Evolutionary conservation across 139 green algal species (phyloP).

Genomic region (Microglena sp.): DNA sequence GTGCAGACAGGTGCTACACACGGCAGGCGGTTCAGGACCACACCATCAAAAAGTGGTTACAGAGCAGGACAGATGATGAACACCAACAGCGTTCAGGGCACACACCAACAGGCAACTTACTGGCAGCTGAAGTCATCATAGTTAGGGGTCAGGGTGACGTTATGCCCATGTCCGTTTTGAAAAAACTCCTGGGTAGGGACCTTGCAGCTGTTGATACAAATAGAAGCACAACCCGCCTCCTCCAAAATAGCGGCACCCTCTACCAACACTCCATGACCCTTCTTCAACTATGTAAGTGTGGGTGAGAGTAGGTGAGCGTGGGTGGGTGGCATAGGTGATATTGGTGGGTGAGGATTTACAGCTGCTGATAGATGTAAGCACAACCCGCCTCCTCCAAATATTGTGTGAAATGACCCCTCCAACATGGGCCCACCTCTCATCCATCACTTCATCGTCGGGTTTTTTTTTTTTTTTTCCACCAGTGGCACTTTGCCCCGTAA

Average conservation of each 20-base stretch:
- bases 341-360: too few relatives aligned
- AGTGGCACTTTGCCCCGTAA: too few relatives aligned
- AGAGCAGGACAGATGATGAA: too few relatives aligned
- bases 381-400: too few relatives aligned
- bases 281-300: conserved; percentile 13
- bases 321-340: background rate
- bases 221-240: conserved; percentile 62
- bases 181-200: conserved; percentile 72
- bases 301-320: background rate
- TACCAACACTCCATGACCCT: conserved; percentile 62
- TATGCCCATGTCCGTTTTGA: conserved; percentile 71
- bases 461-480: too few relatives aligned
- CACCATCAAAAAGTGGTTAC: background rate
- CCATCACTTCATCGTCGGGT: too few relatives aligned
- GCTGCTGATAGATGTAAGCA: too few relatives aligned
- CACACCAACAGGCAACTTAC: conserved; percentile 16
- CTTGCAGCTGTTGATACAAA: conserved; percentile 89
- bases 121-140: conserved; percentile 82
- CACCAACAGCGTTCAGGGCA: background rate
- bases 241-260: conserved; percentile 88
- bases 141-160: conserved; percentile 79
- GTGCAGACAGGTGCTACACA: background rate
- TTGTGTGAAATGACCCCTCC: too few relatives aligned
- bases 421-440: too few relatives aligned
- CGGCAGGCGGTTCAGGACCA: background rate